A percentile compares a stretch with the other conserved stretches of the same genome.
Evolutionary conservation across 768 basidiomycete genomes (phyloP).

Genomic region (Obba rivulosa): DNA sequence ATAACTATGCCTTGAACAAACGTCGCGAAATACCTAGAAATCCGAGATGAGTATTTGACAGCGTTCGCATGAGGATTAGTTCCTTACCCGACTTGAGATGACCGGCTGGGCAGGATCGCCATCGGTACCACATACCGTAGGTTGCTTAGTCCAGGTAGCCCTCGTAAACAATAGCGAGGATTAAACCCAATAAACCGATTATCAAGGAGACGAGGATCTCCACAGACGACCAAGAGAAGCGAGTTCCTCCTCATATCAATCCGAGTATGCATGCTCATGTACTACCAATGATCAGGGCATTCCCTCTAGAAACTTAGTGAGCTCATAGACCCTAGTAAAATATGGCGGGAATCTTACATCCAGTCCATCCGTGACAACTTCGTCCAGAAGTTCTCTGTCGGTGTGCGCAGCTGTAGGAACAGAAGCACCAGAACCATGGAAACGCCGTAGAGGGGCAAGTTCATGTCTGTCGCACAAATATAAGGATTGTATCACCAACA

Average conservation of each 20-base stretch:
- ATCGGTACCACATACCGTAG: slow-evolving; percentile 9
- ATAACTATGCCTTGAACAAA: no score
- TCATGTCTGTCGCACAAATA: slow-evolving; percentile 6
- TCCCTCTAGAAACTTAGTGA: slow-evolving; percentile 13
- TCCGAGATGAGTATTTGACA: no score
- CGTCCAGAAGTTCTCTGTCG: slow-evolving; percentile 6
- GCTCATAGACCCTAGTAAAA: no score
- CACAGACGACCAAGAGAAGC: slow-evolving; percentile 29
- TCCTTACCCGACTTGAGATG: no score
- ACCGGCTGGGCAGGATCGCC: no score
- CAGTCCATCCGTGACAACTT: slow-evolving; percentile 25
- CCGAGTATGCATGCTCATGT: slow-evolving; percentile 14
- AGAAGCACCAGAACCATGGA: background rate
- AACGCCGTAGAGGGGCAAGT: slow-evolving; percentile 4
- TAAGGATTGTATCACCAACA: background rate
- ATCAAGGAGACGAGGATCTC: slow-evolving; percentile 30
- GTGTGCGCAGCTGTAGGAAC: slow-evolving; percentile 14
- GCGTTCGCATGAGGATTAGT: no score
- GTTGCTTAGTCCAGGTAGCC: slow-evolving; percentile 16
- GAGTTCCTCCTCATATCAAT: slow-evolving; percentile 30
- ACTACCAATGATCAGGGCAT: slow-evolving; percentile 18
- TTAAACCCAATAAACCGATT: slow-evolving; percentile 28
- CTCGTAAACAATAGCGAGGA: slow-evolving; percentile 29
- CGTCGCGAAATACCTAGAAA: no score
- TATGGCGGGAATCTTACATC: slow-evolving; percentile 11